A percentile compares a stretch with the other conserved stretches of the same genome.
Conservation (phyloP, 306 rosid genomes). For the Medicago lupulina region DNA sequence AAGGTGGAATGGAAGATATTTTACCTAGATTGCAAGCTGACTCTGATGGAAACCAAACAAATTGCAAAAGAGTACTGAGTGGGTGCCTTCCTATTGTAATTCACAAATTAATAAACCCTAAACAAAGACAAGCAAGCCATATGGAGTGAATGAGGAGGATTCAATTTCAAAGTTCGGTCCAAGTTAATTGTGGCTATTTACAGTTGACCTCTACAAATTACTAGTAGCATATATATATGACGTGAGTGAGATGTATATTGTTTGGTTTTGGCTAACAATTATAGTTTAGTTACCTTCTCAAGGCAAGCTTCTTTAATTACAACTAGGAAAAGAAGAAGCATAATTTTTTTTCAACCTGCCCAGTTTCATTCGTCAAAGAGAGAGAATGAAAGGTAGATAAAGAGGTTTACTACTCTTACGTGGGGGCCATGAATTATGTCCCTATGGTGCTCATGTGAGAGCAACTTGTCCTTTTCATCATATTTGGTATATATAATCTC, state of each 20-base stretch:
- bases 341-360: conserved; percentile 24
- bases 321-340: conserved; percentile 43
- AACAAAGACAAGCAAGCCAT: conserved; percentile 43
- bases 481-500: conserved; percentile 42
- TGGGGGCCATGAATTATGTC: conserved; percentile 73
- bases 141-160: background rate
- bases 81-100: background rate
- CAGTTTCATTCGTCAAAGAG: conserved; percentile 38
- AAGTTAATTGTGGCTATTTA: background rate
- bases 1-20: conserved; percentile 22
- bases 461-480: conserved; percentile 72
- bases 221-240: background rate
- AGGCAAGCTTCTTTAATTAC: conserved; percentile 49
- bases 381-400: conserved; percentile 29
- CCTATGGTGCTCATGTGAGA: conserved; percentile 69
- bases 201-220: conserved; percentile 50
- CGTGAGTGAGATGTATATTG: background rate
- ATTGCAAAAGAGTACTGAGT: background rate
- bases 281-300: conserved; percentile 43
- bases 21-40: conserved; percentile 46
- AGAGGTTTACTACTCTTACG: conserved; percentile 56
- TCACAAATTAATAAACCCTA: conserved; percentile 53
- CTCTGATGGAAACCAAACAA: conserved; percentile 25
- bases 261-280: conserved; percentile 40
- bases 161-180: conserved; percentile 30